A percentile compares a stretch with the other conserved stretches of the same genome.
phyloP scores from a whole-genome alignment of 192 early-diverging fungal genomes.

The Gigaspora rosea region DNA sequence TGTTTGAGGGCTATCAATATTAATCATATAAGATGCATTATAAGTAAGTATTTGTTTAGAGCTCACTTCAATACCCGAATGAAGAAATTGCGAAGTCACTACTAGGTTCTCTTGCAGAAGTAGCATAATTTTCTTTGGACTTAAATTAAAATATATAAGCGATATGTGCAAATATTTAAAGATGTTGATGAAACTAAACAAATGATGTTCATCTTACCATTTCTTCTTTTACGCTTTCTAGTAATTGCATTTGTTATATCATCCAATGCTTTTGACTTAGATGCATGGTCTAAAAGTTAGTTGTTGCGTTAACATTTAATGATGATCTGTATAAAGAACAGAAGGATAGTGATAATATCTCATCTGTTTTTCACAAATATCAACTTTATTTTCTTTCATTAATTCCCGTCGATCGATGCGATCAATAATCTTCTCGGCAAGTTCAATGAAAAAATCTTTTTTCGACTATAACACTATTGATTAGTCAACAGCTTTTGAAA shows the following conservation, averaged over 20 bases:
- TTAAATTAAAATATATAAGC: conserved; percentile 26
- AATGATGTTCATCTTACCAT: conserved; percentile 23
- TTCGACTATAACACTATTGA: conserved; percentile 30
- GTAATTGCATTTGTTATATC: conserved; percentile 17
- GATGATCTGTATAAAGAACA: conserved; percentile 26
- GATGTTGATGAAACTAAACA: neutral
- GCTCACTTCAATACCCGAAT: conserved; percentile 16
- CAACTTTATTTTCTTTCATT: conserved; percentile 20
- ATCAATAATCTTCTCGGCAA: conserved; percentile 27
- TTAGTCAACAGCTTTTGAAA: conserved; percentile 12
- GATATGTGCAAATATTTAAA: conserved; percentile 20
- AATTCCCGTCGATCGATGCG: conserved; percentile 9
- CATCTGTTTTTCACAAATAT: conserved; percentile 25
- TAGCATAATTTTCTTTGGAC: conserved; percentile 26
- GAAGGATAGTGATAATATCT: neutral
- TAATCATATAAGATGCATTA: too few species aligned
- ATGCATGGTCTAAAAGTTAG: conserved; percentile 22
- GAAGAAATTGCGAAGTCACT: neutral
- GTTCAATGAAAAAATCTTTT: conserved; percentile 23
- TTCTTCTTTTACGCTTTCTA: conserved; percentile 28
- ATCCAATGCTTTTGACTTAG: conserved; percentile 31
- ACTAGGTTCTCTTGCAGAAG: neutral
- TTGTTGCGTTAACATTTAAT: conserved; percentile 24
- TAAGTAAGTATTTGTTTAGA: conserved; percentile 27
- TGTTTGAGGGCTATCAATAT: too few species aligned